A percentile compares a stretch with the other conserved stretches of the same genome.
Evolutionary conservation across 1,139 yeast genomes (phyloP).

Genomic region (Pichia kudriavzevii): DNA sequence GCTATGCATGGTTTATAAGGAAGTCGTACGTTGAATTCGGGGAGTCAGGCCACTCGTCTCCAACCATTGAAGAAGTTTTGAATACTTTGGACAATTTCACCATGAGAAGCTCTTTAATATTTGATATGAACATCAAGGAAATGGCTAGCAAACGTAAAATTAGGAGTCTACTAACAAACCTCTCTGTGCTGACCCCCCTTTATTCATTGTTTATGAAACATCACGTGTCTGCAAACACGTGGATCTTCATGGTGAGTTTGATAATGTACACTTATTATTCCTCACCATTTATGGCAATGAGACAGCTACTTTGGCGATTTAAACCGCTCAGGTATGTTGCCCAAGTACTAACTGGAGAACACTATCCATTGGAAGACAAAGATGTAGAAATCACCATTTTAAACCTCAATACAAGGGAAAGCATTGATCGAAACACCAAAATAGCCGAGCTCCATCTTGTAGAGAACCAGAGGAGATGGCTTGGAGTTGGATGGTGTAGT

Average conservation of each 20-base stretch:
- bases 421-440: slow-evolving; percentile 31
- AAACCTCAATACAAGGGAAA: slow-evolving; percentile 5
- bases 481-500: slow-evolving; percentile 54
- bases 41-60: slow-evolving; percentile 20
- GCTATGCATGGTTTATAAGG: slow-evolving; percentile 40
- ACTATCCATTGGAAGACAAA: slow-evolving; percentile 21
- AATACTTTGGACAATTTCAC: slow-evolving; percentile 45
- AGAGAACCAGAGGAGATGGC: slow-evolving; percentile 57
- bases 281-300: slow-evolving; percentile 43
- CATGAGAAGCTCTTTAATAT: slow-evolving; percentile 28
- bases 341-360: slow-evolving; percentile 39
- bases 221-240: slow-evolving; percentile 31
- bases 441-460: slow-evolving; percentile 42
- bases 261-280: slow-evolving; percentile 44
- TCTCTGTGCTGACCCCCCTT: slow-evolving; percentile 38
- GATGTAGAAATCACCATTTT: slow-evolving; percentile 14
- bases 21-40: slow-evolving; percentile 34
- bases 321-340: slow-evolving; percentile 35
- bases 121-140: not conserved
- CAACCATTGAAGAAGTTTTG: slow-evolving; percentile 52
- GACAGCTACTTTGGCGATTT: slow-evolving; percentile 50
- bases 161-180: slow-evolving; percentile 4
- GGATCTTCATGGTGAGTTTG: slow-evolving; percentile 34
- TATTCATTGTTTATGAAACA: slow-evolving; percentile 35
- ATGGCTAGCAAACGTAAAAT: not conserved